Conservation (phyloP, 2,329 filamentous ascomycete species). For the Magnaporthiopsis poae region DNA sequence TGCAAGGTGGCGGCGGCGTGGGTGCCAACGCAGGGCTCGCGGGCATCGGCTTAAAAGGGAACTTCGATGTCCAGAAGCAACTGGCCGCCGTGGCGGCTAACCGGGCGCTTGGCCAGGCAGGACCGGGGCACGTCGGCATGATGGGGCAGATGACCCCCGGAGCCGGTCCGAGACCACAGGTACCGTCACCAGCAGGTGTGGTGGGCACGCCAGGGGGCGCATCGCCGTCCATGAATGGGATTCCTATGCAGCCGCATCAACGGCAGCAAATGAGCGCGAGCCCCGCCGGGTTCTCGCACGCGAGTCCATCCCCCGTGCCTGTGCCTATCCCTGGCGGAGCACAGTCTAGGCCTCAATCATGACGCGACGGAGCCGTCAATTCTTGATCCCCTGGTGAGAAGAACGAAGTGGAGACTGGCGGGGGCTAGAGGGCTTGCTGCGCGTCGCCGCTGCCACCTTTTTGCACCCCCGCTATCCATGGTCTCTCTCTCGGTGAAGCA, state of each 20-base stretch:
- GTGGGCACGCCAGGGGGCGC: constrained; percentile 3
- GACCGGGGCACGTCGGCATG: background rate
- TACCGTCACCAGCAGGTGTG: constrained; percentile 4
- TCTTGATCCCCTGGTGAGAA: too few species aligned
- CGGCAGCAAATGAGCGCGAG: constrained; percentile 12
- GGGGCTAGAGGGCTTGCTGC: background rate
- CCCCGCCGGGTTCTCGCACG: constrained; percentile 11
- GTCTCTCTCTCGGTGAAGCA: background rate
- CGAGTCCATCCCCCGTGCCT: constrained; percentile 2
- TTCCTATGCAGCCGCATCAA: constrained; percentile 8
- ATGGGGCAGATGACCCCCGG: constrained; percentile 5
- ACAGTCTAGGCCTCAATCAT: constrained; percentile 4
- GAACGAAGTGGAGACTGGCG: background rate
- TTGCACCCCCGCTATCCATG: background rate
- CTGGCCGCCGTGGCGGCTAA: constrained; percentile 27
- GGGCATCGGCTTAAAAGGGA: constrained; percentile 27
- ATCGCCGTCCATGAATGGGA: constrained; percentile 14
- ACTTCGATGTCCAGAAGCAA: constrained; percentile 25
- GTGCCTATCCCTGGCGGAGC: constrained; percentile 1
- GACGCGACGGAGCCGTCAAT: background rate
- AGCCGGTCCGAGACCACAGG: constrained; percentile 1
- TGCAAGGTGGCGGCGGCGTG: constrained; percentile 31
- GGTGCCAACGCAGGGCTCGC: constrained; percentile 25
- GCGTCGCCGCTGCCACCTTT: too few species aligned
- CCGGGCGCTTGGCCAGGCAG: background rate